Base-by-base conservation (phyloP, 2,329 filamentous ascomycete genomes). In the Scedosporium minutisporum region DNA sequence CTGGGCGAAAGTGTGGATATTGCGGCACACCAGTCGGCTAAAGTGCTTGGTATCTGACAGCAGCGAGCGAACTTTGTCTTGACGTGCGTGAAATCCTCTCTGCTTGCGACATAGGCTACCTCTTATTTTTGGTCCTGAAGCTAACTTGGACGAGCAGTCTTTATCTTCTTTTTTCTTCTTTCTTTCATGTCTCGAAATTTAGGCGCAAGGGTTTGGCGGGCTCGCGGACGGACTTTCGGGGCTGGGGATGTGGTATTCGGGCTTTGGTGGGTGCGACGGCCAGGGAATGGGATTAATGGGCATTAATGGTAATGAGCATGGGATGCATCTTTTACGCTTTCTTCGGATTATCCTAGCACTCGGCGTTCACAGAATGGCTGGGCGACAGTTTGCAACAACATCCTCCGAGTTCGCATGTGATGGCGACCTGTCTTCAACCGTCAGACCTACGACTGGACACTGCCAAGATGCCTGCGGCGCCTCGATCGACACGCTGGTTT, bases 1-100 rank as follows among this genome's bases (percentile, higher is more conserved):
- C 80, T 38, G 81, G 81, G 61, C 76, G 78, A 63, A 72, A 73
- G 60, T 84, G 81, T 67, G 76, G 77, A 38, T 77, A 79, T 66
- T 82, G 80, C 70, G 79, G 80, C 59, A 81, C 79, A 25, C 76
- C 78, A 42, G 71, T 71, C 65, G 72, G 71, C 64, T 73, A 69
- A 61, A 57, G 23, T 25, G 18, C 55, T 18, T 18, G 27, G 16
- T 33, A 42, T 25, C 18, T 38, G 12, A 10, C 14, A 3, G 18
- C 3, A 59, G 18, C 38, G 4, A 21, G 57, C 10, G 33, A 25
- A 38, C 55, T 23, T 16, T 16, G 27, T 58, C 4, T 38, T 2
- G 23, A 55, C 12, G 51, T 55, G 23, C 18, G 51, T 55, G 10
- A 6, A 23, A 23, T 23, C 12, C 12, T 14, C 12, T 25, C 51